phyloP scores from a whole-genome alignment of 2,329 filamentous ascomycete genomes.

The Fusarium newnesense region DNA sequence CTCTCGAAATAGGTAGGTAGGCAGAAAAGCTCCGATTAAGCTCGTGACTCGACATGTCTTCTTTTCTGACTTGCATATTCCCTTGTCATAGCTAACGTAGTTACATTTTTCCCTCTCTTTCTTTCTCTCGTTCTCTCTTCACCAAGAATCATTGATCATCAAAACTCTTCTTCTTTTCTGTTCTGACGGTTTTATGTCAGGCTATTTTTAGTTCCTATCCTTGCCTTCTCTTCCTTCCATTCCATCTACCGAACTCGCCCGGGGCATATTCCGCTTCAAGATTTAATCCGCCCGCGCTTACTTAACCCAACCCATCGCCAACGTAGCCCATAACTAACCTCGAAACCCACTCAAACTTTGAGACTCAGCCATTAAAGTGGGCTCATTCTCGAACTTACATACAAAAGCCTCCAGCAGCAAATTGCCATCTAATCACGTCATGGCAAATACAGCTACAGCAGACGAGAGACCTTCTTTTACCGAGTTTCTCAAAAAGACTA shows the following conservation, averaged over 20 bases:
- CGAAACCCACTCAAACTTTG: constrained; percentile 16
- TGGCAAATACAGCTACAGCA: constrained; percentile 6
- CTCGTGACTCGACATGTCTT: neutral
- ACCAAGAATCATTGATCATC: neutral
- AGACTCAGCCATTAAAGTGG: constrained; percentile 26
- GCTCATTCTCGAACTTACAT: constrained; percentile 17
- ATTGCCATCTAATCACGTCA: neutral
- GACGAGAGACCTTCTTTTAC: constrained; percentile 56
- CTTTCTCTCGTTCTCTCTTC: neutral
- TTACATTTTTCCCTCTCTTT: neutral
- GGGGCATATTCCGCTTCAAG: constrained; percentile 9
- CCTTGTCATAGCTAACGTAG: neutral
- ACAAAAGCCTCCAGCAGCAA: neutral
- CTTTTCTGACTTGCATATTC: neutral
- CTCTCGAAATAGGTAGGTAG: neutral
- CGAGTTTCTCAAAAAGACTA: constrained; percentile 59
- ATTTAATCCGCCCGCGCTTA: constrained; percentile 14
- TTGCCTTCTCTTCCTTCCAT: neutral
- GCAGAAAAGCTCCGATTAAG: neutral
- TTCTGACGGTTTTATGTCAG: neutral
- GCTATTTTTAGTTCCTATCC: constrained; percentile 15
- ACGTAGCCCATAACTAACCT: neutral
- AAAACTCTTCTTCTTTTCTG: neutral
- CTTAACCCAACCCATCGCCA: constrained; percentile 22
- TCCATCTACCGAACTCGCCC: constrained; percentile 1